Evolutionary conservation across 331 rosid genomes (phyloP), one percentile per base, ranked within the genome.

Genomic region (Pyrus hybrid): DNA sequence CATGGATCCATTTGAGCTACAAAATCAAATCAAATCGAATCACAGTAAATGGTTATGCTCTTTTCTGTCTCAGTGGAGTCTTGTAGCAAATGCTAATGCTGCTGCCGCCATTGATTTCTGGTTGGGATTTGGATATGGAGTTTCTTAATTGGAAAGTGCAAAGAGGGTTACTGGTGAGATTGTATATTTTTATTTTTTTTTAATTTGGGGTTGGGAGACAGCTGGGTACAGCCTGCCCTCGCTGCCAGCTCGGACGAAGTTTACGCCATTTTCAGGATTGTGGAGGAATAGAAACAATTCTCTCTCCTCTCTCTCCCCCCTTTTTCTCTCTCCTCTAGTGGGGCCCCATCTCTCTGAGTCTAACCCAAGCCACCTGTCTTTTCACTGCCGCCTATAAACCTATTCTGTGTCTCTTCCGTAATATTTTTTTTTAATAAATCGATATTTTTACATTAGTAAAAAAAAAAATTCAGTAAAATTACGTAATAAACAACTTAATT

Each of bases 161-260:
- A 26, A 47, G 11, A 17, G 18, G 12, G n/a, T 2, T 20, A 45
- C 18, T 37, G 23, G 51, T 51, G 43, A 5, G n/a, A 25, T 2
- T 13, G 66, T 25, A 14, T 14, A 5, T 26, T 26, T 57, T 21
- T 3, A 66, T 51, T 64, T 21, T 12, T 2, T 47, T 75, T 63
- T 20, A 20, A 5, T 16, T 76, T n/a, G 65, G 71, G 43, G 79
- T 81, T 85, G 90, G 96, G 70, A 49, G 68, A 88, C 96, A 91
- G 93, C 93, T 91, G 91, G 86, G 63, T 56, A 91, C 96, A 88
- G 90, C 82, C 86, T 88, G 96, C 87, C 86, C 76, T 67, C 47
- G 67, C 69, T 74, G 84, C 85, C 86, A 83, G 85, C 67, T 82
- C 81, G 77, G 87, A 83, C 68, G 78, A 77, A 66, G 80, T 88